Evolutionary conservation across 352 stramenopile genomes (phyloP).

Genomic region (Phytophthora vignae): DNA sequence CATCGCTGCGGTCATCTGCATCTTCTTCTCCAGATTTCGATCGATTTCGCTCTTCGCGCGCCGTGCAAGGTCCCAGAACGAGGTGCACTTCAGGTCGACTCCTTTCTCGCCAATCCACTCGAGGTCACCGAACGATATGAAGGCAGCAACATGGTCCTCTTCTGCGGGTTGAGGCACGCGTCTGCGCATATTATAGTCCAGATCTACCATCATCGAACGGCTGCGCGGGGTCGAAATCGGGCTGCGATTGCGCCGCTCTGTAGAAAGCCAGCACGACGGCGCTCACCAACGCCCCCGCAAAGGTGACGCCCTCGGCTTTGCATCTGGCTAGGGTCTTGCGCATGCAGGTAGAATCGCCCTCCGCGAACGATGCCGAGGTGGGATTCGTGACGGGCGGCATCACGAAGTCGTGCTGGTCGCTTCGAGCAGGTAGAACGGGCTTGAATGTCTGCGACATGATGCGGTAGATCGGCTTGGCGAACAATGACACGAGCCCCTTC

Average conservation of each 20-base stretch:
- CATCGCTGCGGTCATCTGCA: constrained; percentile 15
- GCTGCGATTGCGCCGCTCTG: constrained; percentile 12
- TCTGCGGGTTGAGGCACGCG: constrained; percentile 36
- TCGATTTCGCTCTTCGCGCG: constrained; percentile 38
- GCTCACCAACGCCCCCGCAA: constrained; percentile 40
- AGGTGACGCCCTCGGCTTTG: constrained; percentile 41
- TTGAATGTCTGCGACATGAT: constrained; percentile 27
- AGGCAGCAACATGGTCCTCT: constrained; percentile 39
- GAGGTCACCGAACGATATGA: constrained; percentile 32
- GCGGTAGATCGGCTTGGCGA: constrained; percentile 28
- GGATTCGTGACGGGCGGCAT: constrained; percentile 31
- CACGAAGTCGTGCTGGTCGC: constrained; percentile 40
- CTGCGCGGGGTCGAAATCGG: constrained; percentile 17
- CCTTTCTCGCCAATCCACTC: constrained; percentile 26
- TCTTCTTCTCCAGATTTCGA: constrained; percentile 19
- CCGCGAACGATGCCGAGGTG: constrained; percentile 34
- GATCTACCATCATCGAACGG: constrained; percentile 41
- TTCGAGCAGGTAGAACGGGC: constrained; percentile 23
- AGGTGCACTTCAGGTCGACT: constrained; percentile 26
- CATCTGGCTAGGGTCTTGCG: constrained; percentile 33
- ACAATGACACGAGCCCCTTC: constrained; percentile 16
- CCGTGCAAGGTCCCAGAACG: constrained; percentile 58
- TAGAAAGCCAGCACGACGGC: constrained; percentile 36
- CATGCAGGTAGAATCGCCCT: constrained; percentile 35
- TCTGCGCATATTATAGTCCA: constrained; percentile 60